Evolutionary conservation across 306 rosid species (phyloP), one percentile per base, ranked within the genome.

Genomic region (Fragaria vesca): DNA sequence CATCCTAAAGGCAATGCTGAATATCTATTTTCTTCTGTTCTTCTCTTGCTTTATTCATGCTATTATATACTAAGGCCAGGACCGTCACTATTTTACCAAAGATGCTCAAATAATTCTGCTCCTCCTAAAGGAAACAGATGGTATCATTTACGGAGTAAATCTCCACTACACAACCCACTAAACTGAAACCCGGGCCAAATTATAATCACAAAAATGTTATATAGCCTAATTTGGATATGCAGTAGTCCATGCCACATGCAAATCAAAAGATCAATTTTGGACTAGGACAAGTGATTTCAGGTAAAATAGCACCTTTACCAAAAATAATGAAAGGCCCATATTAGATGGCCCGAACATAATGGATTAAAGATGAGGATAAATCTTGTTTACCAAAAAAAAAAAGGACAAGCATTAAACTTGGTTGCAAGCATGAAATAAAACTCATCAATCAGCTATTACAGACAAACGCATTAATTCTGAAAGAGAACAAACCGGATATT

Each of bases 401-500:
- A 2, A 1, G 2, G 34, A 4, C 34, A 32, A 32, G 34, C 34
- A 32, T 32, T 32, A 32, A 32, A 72, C 12, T 21, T 73, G 45
- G 40, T 54, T 36, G 21, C 36, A 36, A 73, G 28, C 20, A 54
- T 36, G 38, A 72, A 71, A 34, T 18, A 12, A 5, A 73, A 38
- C 36, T 36, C 36, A 71, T 40, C 26, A 51, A 62, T 30, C 67
- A 15, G 52, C 52, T 45, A 12, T 36, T n/a, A 21, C n/a, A 74
- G 42, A 42, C 16, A 57, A 51, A 73, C 17, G 43, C 9, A 74
- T 26, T 9, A 61, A 45, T 51, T 65, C 38, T 78, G 71, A 51
- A 77, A 73, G 88, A 57, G 81, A 79, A 85, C 95, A 71, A 82
- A 95, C 99, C 55, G 94, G 97, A 87, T 89, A 95, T 42, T 82